Conservation (phyloP, 1,284 basidiomycete species). For the Megacollybia platyphylla region DNA sequence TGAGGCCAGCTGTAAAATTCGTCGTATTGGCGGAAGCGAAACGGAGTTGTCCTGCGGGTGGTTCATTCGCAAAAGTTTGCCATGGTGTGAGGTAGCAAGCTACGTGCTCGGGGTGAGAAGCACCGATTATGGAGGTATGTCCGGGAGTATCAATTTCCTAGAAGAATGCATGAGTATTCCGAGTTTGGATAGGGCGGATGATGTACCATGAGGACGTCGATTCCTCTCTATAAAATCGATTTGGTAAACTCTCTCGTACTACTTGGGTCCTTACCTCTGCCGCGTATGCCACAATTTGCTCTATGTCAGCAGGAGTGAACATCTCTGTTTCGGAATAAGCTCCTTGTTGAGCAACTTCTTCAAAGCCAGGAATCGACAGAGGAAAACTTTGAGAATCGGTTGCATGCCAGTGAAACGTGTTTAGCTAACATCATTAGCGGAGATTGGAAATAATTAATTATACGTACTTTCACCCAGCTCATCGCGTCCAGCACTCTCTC, state of each 20-base stretch:
- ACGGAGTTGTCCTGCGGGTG: conserved; percentile 74
- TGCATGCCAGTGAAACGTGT: conserved; percentile 74
- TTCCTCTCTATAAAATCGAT: conserved; percentile 42
- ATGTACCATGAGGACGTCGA: conserved; percentile 55
- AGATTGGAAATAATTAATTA: not conserved
- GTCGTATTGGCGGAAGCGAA: conserved; percentile 36
- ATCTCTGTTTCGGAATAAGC: conserved; percentile 49
- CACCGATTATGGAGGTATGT: conserved; percentile 60
- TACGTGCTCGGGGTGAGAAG: conserved; percentile 59
- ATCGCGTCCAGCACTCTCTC: conserved; percentile 72
- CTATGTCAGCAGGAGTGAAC: conserved; percentile 52
- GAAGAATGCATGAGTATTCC: not conserved
- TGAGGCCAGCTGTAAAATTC: conserved; percentile 32
- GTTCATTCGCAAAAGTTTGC: conserved; percentile 55
- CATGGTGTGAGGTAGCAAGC: conserved; percentile 63
- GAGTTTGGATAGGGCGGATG: not conserved
- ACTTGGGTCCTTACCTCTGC: conserved; percentile 35
- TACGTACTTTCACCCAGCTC: conserved; percentile 71
- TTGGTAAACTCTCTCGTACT: not conserved
- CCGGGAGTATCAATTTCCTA: conserved; percentile 71
- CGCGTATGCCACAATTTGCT: conserved; percentile 59
- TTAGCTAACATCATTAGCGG: conserved; percentile 28
- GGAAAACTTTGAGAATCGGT: conserved; percentile 73
- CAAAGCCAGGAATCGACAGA: conserved; percentile 47
- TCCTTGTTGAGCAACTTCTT: conserved; percentile 51